A percentile compares a stretch with the other conserved stretches of the same genome.
phyloP scores from a whole-genome alignment of 2,329 filamentous ascomycete species.

The Ophiostoma perfectum region DNA sequence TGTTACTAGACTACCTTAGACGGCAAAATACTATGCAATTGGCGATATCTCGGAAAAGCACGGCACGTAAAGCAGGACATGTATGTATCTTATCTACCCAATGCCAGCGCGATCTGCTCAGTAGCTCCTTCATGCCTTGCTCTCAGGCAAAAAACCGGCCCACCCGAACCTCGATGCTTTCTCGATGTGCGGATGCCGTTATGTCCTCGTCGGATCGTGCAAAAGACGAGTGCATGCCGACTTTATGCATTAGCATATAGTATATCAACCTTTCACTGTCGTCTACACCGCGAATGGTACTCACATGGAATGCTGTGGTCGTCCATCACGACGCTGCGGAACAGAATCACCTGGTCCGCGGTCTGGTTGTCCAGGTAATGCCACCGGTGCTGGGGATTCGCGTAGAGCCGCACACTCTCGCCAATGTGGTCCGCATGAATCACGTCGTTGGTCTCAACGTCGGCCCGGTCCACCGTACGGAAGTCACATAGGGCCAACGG shows the following conservation, averaged over 20 bases:
- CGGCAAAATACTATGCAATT: no score
- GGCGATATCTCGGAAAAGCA: no score
- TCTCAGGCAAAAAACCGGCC: no score
- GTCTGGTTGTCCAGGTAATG: not conserved
- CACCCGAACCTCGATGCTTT: not conserved
- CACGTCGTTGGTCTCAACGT: not conserved
- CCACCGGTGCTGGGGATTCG: not conserved
- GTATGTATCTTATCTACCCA: no score
- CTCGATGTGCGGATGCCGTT: not conserved
- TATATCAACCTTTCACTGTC: no score
- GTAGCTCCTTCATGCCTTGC: no score
- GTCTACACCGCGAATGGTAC: no score
- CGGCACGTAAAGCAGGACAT: no score
- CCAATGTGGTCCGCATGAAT: not conserved
- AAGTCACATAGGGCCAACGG: not conserved
- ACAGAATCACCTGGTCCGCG: not conserved
- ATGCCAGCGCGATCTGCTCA: no score
- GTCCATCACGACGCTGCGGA: not conserved
- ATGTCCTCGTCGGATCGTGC: not conserved
- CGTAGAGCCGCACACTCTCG: not conserved
- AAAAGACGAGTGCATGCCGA: not conserved
- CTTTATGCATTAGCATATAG: not conserved
- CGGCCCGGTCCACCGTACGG: not conserved
- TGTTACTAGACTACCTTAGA: no score
- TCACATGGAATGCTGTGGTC: not conserved